A percentile compares a stretch with the other conserved stretches of the same genome.
These are phyloP conservation scores for Geosiphon pyriformis DNA, from an alignment of 192 early-diverging fungal genomes.

Conservation along the genomic window DNA sequence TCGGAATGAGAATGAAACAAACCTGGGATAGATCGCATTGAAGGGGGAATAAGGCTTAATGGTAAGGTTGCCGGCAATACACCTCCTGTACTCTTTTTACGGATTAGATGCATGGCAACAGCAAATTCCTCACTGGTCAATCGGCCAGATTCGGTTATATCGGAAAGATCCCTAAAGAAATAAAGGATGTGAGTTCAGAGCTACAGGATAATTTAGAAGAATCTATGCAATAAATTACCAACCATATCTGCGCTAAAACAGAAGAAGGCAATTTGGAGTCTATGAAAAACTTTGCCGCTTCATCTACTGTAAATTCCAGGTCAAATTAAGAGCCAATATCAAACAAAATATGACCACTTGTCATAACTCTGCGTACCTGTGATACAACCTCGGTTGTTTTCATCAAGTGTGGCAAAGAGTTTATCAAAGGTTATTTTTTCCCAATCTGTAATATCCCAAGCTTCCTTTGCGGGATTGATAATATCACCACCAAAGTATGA, in stretches of 20 bases:
- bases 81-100: conserved; percentile 47
- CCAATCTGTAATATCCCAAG: conserved; percentile 72
- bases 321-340: background rate
- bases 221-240: too few species aligned
- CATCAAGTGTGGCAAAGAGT: conserved; percentile 75
- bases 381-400: conserved; percentile 52
- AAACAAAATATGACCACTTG: background rate
- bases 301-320: conserved; percentile 49
- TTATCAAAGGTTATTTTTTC: conserved; percentile 70
- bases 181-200: too few species aligned
- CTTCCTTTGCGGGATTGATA: background rate
- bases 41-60: conserved; percentile 51
- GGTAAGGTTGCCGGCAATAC: conserved; percentile 55
- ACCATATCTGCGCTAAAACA: conserved; percentile 72
- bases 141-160: conserved; percentile 53
- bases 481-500: background rate
- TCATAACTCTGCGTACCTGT: too few species aligned
- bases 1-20: conserved; percentile 9
- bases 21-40: conserved; percentile 30
- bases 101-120: conserved; percentile 76
- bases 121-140: conserved; percentile 71
- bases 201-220: conserved; percentile 41
- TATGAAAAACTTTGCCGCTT: conserved; percentile 71
- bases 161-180: conserved; percentile 53
- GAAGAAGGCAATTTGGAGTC: conserved; percentile 67